Conservation (phyloP, 768 basidiomycete genomes). For the Boletus fagicola region DNA sequence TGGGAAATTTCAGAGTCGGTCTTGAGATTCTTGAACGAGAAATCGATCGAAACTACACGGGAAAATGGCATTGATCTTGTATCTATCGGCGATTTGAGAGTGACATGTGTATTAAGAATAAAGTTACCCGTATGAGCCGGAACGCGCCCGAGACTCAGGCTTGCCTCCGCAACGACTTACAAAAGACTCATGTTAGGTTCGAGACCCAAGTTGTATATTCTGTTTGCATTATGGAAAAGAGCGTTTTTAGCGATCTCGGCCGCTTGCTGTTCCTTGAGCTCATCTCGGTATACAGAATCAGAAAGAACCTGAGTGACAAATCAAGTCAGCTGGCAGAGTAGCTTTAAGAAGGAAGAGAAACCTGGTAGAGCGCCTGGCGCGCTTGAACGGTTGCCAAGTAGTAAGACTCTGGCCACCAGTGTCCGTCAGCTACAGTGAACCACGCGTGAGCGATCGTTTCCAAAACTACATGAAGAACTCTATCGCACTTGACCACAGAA, state of each 20-base stretch:
- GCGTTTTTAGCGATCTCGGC: constrained; percentile 50
- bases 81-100: no score
- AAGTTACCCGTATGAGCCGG: not conserved
- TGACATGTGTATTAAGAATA: not conserved
- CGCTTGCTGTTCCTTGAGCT: constrained; percentile 56
- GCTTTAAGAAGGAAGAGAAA: constrained; percentile 24
- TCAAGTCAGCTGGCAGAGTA: constrained; percentile 49
- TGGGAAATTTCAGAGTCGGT: no score
- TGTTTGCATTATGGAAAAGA: constrained; percentile 68
- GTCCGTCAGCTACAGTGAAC: constrained; percentile 20
- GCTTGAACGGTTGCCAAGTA: constrained; percentile 68
- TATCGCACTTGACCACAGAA: constrained; percentile 74
- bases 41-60: no score
- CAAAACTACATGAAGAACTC: not conserved
- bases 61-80: no score
- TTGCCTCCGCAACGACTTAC: not conserved
- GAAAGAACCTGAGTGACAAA: constrained; percentile 55
- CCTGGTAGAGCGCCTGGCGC: constrained; percentile 58
- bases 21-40: no score
- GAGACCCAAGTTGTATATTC: constrained; percentile 57
- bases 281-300: constrained; percentile 45
- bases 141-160: not conserved
- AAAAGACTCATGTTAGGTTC: constrained; percentile 26
- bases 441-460: not conserved
- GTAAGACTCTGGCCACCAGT: constrained; percentile 72